Evolutionary conservation across 208 protist species (phyloP).

Genomic region (Trypanosoma avium): DNA sequence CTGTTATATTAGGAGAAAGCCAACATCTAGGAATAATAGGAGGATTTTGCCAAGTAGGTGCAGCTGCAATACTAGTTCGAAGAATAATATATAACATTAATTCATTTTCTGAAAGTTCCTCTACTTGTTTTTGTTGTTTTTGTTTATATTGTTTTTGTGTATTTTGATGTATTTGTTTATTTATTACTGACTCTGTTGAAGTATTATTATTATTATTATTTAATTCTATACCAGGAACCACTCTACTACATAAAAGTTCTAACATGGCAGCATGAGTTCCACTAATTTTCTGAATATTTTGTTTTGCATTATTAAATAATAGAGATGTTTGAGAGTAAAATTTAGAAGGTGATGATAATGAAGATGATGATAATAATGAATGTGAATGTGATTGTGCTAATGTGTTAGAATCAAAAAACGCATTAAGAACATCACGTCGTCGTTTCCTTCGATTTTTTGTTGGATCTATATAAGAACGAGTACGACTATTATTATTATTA

Average conservation of each 20-base stretch:
- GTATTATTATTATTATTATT: not conserved
- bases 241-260: conserved; percentile 25
- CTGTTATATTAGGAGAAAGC: conserved; percentile 48
- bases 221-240: conserved; percentile 11
- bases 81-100: conserved; percentile 82
- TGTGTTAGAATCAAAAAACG: conserved; percentile 22
- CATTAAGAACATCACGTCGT: conserved; percentile 20
- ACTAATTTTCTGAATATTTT: conserved; percentile 17
- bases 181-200: too few relatives aligned
- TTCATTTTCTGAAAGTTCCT: conserved; percentile 36
- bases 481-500: not conserved
- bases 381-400: too few relatives aligned
- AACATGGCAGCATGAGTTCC: conserved; percentile 40
- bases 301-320: conserved; percentile 17
- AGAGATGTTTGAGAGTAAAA: not conserved
- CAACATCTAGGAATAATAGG: conserved; percentile 46
- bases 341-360: not conserved
- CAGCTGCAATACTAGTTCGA: conserved; percentile 62
- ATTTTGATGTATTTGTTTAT: not conserved
- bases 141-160: not conserved
- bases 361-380: too few relatives aligned
- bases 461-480: not conserved
- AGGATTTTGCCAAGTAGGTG: conserved; percentile 28
- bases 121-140: not conserved
- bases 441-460: conserved; percentile 15